Conservation (phyloP, 345 rosid genomes). For the Diplotaxis tenuifolia region DNA sequence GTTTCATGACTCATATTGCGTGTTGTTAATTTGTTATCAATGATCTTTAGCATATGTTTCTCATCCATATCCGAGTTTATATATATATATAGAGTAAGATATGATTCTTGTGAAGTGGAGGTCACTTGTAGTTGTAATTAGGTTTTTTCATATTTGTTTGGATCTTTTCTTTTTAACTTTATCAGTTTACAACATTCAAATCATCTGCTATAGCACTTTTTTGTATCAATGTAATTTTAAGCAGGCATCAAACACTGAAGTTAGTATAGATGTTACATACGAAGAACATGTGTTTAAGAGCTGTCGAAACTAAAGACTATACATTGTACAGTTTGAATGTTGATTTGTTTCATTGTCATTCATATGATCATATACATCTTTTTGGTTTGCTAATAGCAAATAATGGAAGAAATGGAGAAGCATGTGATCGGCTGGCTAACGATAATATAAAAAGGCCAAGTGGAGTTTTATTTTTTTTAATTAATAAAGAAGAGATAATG, state of each 20-base stretch:
- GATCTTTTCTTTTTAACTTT: background rate
- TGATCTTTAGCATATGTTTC: background rate
- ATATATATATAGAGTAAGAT: background rate
- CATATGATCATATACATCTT: background rate
- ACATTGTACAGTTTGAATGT: background rate
- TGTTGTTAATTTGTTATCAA: background rate
- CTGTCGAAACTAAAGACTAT: background rate
- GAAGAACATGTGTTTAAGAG: no score
- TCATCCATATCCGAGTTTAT: background rate
- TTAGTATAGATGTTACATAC: no score
- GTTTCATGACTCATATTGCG: background rate
- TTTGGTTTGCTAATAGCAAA: constrained; percentile 10
- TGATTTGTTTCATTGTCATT: background rate
- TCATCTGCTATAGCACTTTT: background rate
- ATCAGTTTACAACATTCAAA: background rate
- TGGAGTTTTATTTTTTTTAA: constrained; percentile 11
- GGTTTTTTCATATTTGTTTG: background rate
- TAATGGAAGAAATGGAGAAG: constrained; percentile 17
- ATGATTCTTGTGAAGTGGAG: background rate
- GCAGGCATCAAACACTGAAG: background rate
- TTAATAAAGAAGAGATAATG: background rate
- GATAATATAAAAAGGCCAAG: constrained; percentile 24
- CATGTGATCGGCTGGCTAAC: constrained; percentile 25
- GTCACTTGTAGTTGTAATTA: background rate
- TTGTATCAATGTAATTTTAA: background rate